Conservation (phyloP, 768 basidiomycete genomes). For the Piloderma croceum region DNA sequence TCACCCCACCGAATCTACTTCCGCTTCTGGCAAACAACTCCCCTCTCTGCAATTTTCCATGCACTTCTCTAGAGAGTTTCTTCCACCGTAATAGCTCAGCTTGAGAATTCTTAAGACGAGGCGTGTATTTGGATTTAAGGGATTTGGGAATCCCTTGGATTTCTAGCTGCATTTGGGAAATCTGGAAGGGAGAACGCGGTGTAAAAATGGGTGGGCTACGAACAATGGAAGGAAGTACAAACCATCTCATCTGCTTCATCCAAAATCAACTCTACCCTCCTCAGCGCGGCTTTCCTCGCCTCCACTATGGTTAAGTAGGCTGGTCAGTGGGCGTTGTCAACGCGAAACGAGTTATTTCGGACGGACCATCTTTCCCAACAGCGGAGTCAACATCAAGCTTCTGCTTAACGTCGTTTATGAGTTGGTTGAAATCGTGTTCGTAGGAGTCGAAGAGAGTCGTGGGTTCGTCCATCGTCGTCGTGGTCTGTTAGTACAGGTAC, state of each 20-base stretch:
- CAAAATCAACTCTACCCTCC: constrained; percentile 89
- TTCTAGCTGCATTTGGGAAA: constrained; percentile 98
- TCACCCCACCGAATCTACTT: constrained; percentile 26
- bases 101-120: constrained; percentile 73
- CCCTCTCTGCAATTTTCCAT: constrained; percentile 61
- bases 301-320: too few relatives aligned
- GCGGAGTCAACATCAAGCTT: constrained; percentile 76
- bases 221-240: too few relatives aligned
- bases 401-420: constrained; percentile 65
- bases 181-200: constrained; percentile 2
- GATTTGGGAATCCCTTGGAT: constrained; percentile 90
- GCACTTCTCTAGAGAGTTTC: constrained; percentile 71
- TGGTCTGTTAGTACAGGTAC: too few relatives aligned
- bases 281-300: constrained; percentile 70
- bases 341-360: too few relatives aligned
- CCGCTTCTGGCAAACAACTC: constrained; percentile 70
- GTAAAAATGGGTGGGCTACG: neutral
- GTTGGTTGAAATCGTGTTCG: constrained; percentile 85
- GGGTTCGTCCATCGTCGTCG: constrained; percentile 64
- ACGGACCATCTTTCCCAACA: constrained; percentile 66
- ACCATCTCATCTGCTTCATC: constrained; percentile 99
- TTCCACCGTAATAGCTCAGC: constrained; percentile 72
- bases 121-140: constrained; percentile 69
- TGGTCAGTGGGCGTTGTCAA: neutral
- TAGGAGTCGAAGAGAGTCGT: constrained; percentile 87